Base-by-base conservation (phyloP, 768 basidiomycete genomes). In the Tulasnella calospora region DNA sequence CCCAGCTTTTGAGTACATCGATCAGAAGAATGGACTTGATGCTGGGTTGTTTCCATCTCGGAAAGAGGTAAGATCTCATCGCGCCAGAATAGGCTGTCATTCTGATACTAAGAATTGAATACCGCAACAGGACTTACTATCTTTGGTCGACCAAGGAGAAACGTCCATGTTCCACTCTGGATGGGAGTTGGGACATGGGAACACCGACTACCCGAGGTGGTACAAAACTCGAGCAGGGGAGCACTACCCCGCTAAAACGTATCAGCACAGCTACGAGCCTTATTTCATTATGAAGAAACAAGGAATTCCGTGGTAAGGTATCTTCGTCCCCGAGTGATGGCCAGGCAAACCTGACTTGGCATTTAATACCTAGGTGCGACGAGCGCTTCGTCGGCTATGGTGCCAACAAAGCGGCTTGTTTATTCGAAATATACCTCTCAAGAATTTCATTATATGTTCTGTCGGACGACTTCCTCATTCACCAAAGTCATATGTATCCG, bases 321-420 rank as follows among this genome's bases (percentile, higher is more conserved):
- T 4, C 10, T 38, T 36, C 30, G 9, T 3, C 6, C 30, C 38
- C 23, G 17, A 6, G 47, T 57, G 33, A 19, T n/a, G 3, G n/a
- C 23, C n/a, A 61, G 57, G 6, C 5, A 0, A 27, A 2, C 8
- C 23, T n/a, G 19, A 67, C 76, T n/a, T 70, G 71, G 40, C 17
- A 19, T 3, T 44, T 74, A 10, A 79, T 71, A 67, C 27, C 38
- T 40, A 94, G 94, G 94, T 96, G 94, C 82, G 94, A 96, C 81
- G 94, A 95, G 83, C 89, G 94, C 44, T 96, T 96, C 82, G 88
- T 95, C 70, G 95, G 95, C 1, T 96, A 96, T 83, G 95, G 95
- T 5, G 94, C 91, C 1, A 96, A 96, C 86, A 96, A 96, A 83
- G 95, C 95, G 1, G 94, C 95, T 13, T 96, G 95, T 82, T 87